phyloP scores from a whole-genome alignment of 179 eudicot genomes.

The Corrigiola litoralis region DNA sequence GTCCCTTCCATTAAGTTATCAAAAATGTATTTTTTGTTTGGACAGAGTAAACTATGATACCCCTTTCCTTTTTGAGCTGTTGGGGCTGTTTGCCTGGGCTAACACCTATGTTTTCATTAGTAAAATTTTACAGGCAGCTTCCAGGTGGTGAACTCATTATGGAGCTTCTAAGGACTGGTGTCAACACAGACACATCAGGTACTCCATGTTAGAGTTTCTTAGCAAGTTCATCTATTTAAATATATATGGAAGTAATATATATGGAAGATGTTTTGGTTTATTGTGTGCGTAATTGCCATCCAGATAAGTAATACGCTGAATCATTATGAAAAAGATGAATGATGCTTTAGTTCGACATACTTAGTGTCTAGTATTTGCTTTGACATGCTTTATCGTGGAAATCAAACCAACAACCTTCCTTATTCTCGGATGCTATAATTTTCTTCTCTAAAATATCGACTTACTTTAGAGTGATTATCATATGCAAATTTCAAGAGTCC shows the following conservation, averaged over 20 bases:
- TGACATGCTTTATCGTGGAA: too few species aligned
- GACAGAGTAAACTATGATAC: too few species aligned
- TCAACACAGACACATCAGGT: conserved; percentile 1
- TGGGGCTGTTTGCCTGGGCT: neutral
- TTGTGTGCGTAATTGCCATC: neutral
- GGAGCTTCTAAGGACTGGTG: conserved; percentile 2
- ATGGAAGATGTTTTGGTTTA: too few species aligned
- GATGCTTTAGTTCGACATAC: neutral
- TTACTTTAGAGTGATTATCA: too few species aligned
- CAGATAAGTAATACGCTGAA: neutral
- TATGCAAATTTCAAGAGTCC: too few species aligned
- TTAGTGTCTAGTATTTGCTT: conserved; percentile 1
- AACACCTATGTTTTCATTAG: conserved; percentile 13
- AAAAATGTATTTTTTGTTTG: too few species aligned
- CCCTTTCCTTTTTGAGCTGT: neutral
- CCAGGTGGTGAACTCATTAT: conserved; percentile 9
- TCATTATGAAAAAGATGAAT: too few species aligned
- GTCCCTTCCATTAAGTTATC: too few species aligned
- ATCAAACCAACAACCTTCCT: too few species aligned
- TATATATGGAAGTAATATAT: too few species aligned
- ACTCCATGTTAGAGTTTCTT: neutral
- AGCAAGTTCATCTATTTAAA: neutral
- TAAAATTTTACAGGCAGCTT: conserved; percentile 16
- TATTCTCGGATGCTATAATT: too few species aligned
- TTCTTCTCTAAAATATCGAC: too few species aligned